Percentiles rank a stretch among this genome's conserved stretches.
Evolutionary conservation across 1,284 basidiomycete genomes (phyloP).

Genomic region (Xerocomus nothofagi): DNA sequence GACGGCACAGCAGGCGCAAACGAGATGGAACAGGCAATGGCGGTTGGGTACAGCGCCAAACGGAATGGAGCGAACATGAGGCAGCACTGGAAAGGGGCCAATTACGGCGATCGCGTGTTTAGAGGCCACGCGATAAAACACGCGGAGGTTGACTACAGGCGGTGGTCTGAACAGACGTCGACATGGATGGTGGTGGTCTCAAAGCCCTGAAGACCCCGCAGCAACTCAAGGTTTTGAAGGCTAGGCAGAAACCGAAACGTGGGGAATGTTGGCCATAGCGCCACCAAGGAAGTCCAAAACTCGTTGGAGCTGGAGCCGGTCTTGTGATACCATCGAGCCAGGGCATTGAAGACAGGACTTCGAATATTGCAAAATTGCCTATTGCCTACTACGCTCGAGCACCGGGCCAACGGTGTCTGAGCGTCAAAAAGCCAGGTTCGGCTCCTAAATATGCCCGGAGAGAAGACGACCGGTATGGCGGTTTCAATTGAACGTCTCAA

Average conservation of each 20-base stretch:
- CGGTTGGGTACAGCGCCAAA: conserved; percentile 17
- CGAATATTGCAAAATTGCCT: too few species aligned
- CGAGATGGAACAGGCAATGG: conserved; percentile 23
- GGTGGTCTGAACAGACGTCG: not conserved
- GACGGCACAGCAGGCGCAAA: conserved; percentile 28
- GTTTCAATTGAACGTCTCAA: too few species aligned
- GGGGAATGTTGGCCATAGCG: not conserved
- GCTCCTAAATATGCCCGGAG: too few species aligned
- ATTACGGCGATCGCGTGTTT: conserved; percentile 10
- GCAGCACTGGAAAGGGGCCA: conserved; percentile 26
- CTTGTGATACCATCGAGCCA: too few species aligned
- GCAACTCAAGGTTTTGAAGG: not conserved
- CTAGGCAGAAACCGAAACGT: not conserved
- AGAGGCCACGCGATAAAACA: conserved; percentile 24
- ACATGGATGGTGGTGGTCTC: not conserved
- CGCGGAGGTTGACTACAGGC: not conserved
- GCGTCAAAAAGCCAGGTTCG: too few species aligned
- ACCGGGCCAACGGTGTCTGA: too few species aligned
- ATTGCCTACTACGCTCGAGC: too few species aligned
- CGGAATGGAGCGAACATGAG: conserved; percentile 29
- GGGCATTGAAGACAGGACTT: too few species aligned
- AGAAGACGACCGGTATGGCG: too few species aligned
- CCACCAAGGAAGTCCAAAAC: not conserved
- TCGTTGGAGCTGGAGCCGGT: not conserved
- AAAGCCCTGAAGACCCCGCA: not conserved